These are phyloP conservation scores for Nadsonia starkeyi-henricii DNA, from an alignment of 1,139 yeast species.

Conservation along the genomic window DNA sequence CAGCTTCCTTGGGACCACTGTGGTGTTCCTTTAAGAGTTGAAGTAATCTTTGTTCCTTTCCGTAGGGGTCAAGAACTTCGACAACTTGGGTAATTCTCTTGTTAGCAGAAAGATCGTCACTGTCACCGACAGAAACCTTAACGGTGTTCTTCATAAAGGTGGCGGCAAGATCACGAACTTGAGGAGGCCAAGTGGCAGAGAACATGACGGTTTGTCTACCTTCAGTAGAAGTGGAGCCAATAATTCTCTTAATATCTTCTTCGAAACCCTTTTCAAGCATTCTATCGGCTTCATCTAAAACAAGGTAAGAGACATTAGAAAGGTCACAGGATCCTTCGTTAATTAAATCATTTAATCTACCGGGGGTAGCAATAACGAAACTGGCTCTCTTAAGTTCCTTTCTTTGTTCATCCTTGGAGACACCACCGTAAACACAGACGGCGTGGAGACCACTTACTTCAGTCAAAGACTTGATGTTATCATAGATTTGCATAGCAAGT, in stretches of 20 bases:
- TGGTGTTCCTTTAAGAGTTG: slow-evolving; percentile 65
- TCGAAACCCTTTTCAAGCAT: slow-evolving; percentile 97
- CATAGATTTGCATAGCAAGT: slow-evolving; percentile 85
- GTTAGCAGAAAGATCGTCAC: slow-evolving; percentile 88
- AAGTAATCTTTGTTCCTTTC: slow-evolving; percentile 65
- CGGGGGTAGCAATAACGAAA: slow-evolving; percentile 93
- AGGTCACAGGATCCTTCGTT: slow-evolving; percentile 78
- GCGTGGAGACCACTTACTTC: slow-evolving; percentile 48
- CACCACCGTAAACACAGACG: slow-evolving; percentile 94
- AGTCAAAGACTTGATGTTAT: slow-evolving; percentile 60
- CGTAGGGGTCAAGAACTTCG: slow-evolving; percentile 76
- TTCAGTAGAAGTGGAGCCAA: slow-evolving; percentile 35
- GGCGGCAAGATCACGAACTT: slow-evolving; percentile 82
- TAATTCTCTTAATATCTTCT: slow-evolving; percentile 80
- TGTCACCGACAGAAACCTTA: slow-evolving; percentile 83
- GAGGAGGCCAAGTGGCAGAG: slow-evolving; percentile 84
- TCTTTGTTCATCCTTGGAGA: slow-evolving; percentile 86
- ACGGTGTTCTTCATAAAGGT: slow-evolving; percentile 76
- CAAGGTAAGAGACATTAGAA: slow-evolving; percentile 56
- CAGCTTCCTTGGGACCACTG: slow-evolving; percentile 43
- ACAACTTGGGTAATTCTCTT: slow-evolving; percentile 86
- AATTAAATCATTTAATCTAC: slow-evolving; percentile 80
- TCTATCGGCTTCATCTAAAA: slow-evolving; percentile 95
- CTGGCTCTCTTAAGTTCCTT: slow-evolving; percentile 47
- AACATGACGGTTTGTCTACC: slow-evolving; percentile 76